Conservation (phyloP, 768 basidiomycete species). For the Lentinula lateritia region DNA sequence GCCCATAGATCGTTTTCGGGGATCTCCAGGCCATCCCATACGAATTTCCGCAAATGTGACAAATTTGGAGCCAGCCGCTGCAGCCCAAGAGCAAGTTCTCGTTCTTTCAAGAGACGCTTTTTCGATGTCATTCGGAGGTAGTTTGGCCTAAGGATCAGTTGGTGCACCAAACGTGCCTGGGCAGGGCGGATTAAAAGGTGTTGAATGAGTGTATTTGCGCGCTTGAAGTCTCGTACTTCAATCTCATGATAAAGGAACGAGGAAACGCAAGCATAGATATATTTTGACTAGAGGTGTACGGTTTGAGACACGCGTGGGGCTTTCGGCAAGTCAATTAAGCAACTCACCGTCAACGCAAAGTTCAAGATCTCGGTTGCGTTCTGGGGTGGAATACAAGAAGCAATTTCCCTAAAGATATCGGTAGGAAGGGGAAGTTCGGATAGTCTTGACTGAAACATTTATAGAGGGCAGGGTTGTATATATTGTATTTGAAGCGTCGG, state of each 20-base stretch:
- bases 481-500: no score
- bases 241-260: not conserved
- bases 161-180: slow-evolving; percentile 12
- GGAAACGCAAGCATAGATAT: not conserved
- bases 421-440: not conserved
- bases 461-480: not conserved
- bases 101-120: slow-evolving; percentile 12
- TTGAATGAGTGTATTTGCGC: not conserved
- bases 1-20: slow-evolving; percentile 16
- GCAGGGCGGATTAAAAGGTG: slow-evolving; percentile 9
- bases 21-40: slow-evolving; percentile 21
- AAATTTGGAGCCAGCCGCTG: slow-evolving; percentile 14
- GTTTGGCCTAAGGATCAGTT: slow-evolving; percentile 16
- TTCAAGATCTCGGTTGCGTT: not conserved
- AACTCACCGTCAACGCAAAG: not conserved
- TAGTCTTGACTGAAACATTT: not conserved
- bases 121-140: slow-evolving; percentile 9
- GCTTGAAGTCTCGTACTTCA: not conserved
- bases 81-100: slow-evolving; percentile 8
- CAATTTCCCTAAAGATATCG: not conserved
- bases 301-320: not conserved
- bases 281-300: not conserved
- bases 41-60: slow-evolving; percentile 13
- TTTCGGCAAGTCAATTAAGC: not conserved
- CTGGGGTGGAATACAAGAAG: not conserved